Base-by-base conservation (phyloP, 192 early-diverging fungal species). In the Chytriomyces sp. region DNA sequence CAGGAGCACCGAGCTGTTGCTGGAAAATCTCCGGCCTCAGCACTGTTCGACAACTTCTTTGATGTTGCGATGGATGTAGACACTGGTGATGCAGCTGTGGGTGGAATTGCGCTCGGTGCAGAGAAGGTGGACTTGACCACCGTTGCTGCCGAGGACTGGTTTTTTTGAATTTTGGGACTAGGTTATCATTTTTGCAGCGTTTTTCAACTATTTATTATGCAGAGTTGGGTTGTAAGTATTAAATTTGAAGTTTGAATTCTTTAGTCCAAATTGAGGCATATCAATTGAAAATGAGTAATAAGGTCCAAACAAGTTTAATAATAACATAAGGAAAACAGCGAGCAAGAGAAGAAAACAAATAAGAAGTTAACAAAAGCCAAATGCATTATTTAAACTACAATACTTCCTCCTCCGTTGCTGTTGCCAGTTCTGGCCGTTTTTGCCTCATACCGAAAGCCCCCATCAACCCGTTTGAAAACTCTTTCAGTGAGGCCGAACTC, bases 341-440 rank as follows among this genome's bases (percentile, higher is more conserved):
- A 19, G 3, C 59, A 32, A 32, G 38, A 36, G 79, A 77, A 12
- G 81, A 79, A 74, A 81, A 78, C 62, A 66, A 70, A 5, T 80
- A 86, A 4, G 82, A 86, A 39, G 49, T 83, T 5, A 82, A 78
- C 58, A 78, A 73, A 71, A 62, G 56, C 33, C 81, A 81, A 40
- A 82, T 64, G 49, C 82, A 86, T 28, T 82, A 78, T 56, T 54
- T 86, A 61, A 61, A 61, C 31, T 36, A 37, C 28, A 14, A 32
- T 37, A 61, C 14, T 17, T 56, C 31, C 3, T 17, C 54, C n/a
- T 69, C 66, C 36, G 68, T 39, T 70, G 37, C 44, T 49, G 44
- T 3, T 22, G 22, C 44, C 44, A 49, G 14, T 49, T 49, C 44
- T 22, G 44, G 44, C 14, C 68, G 53, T 40, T 59, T 70, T 36